Base-by-base conservation (phyloP, 1,284 basidiomycete species). In the Moesziomyces globuligerus region DNA sequence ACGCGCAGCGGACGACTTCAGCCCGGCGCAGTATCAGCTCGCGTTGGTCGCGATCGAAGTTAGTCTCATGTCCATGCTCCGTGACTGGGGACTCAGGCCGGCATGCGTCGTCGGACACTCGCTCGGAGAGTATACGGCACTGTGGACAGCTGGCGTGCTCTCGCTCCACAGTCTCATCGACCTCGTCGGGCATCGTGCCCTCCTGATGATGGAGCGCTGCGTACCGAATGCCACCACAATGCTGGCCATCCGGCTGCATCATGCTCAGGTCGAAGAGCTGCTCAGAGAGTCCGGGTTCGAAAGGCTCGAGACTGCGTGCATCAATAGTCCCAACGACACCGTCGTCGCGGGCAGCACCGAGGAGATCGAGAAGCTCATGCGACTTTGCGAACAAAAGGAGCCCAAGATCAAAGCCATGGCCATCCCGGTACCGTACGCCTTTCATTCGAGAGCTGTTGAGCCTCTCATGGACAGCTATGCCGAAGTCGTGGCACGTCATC, bases 101-200 rank as follows among this genome's bases (percentile, higher is more conserved):
- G 32, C 45, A 2, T 62, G 55, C 42, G 49, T 68, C 9, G 53
- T 54, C 13, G 73, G 73, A 7, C 73, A 75, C 42, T 67, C 61
- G 21, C 73, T 75, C 13, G 73, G 73, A 5, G 70, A 75, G 44
- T 75, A 75, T 48, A 46, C 66, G 6, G 70, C 70, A 4, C 53
- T 72, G 11, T 65, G 55, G 48, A 23, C 65, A 21, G 53, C 66
- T 13, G 66, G 59, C 1, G 66, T 67, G 11, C 32, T 72, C 18
- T 44, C 51, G 2, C 34, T 75, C n/a, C 51, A 32, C 23, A 65
- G 61, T 38, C 28, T 66, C n/a, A 43, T 75, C 34, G 50, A 57
- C 24, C 58, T 75, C 9, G 70, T 72, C 8, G 73, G 61, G 3
- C 52, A 39, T 17, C 50, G 70, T n/a, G 61, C 73, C 18, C 26